Evolutionary conservation across 2,329 filamentous ascomycete genomes (phyloP).

Genomic region (Bertia moriformis): DNA sequence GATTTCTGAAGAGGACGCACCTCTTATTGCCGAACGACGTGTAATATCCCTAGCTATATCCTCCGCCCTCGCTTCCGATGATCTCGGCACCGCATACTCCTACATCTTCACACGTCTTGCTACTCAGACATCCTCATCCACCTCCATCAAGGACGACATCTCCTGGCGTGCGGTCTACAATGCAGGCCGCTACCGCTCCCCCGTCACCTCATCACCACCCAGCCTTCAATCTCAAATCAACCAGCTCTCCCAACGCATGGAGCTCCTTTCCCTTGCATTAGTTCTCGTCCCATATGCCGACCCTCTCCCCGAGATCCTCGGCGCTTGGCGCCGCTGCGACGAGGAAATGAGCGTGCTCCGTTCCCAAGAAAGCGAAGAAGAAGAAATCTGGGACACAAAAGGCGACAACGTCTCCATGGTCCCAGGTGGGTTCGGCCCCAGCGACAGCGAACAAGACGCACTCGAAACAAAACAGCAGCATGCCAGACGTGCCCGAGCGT

Average conservation of each 20-base stretch:
- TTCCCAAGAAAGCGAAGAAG: conserved; percentile 35
- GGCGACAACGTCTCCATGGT: conserved; percentile 26
- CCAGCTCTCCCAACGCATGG: conserved; percentile 46
- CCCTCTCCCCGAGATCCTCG: conserved; percentile 42
- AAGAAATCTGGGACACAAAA: conserved; percentile 39
- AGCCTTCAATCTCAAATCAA: conserved; percentile 26
- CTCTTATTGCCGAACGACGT: conserved; percentile 24
- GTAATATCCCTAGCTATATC: conserved; percentile 23
- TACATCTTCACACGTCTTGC: conserved; percentile 46
- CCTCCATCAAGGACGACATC: conserved; percentile 31
- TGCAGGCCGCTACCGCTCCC: conserved; percentile 37
- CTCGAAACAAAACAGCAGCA: conserved; percentile 23
- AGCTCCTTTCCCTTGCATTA: conserved; percentile 46
- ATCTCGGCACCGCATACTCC: conserved; percentile 51
- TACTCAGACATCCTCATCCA: conserved; percentile 10
- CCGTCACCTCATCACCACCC: conserved; percentile 13
- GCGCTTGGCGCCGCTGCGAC: conserved; percentile 48
- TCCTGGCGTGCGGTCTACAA: conserved; percentile 51
- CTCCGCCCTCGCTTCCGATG: conserved; percentile 29
- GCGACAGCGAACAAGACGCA: conserved; percentile 25
- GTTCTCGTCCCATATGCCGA: conserved; percentile 39
- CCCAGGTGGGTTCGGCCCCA: conserved; percentile 25
- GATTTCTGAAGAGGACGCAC: conserved; percentile 8
- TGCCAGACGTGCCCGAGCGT: conserved; percentile 15
- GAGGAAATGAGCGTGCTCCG: conserved; percentile 39